Conservation (phyloP, 2,329 filamentous ascomycete species). For the Colletotrichum chlorophyti region DNA sequence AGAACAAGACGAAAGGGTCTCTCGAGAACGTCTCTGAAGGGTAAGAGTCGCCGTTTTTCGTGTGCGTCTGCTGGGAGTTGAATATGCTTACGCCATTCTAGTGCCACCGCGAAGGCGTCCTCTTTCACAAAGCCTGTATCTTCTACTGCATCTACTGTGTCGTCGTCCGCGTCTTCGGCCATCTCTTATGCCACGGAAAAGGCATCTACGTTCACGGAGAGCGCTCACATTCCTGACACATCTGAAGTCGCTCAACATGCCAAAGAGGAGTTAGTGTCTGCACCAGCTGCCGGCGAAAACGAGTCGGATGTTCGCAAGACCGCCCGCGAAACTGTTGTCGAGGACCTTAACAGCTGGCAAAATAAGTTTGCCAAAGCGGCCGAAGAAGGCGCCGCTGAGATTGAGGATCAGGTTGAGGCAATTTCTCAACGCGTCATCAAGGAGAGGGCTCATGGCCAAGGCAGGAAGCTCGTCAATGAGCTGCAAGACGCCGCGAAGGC, state of each 20-base stretch:
- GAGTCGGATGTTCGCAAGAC: slow-evolving; percentile 63
- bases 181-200: slow-evolving; percentile 32
- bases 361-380: slow-evolving; percentile 85
- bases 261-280: slow-evolving; percentile 41
- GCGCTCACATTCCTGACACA: slow-evolving; percentile 27
- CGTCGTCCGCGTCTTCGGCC: slow-evolving; percentile 37
- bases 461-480: slow-evolving; percentile 69
- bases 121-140: slow-evolving; percentile 48
- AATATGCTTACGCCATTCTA: background rate
- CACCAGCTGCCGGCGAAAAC: slow-evolving; percentile 52
- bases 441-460: slow-evolving; percentile 69
- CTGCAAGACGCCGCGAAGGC: slow-evolving; percentile 72
- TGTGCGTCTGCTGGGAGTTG: too few relatives aligned
- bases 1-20: slow-evolving; percentile 49
- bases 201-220: slow-evolving; percentile 25
- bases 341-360: slow-evolving; percentile 87
- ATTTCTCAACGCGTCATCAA: slow-evolving; percentile 63
- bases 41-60: slow-evolving; percentile 25
- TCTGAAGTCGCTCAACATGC: slow-evolving; percentile 29
- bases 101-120: slow-evolving; percentile 39
- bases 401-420: slow-evolving; percentile 73
- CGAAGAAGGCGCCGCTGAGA: slow-evolving; percentile 77
- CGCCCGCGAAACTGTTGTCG: slow-evolving; percentile 71
- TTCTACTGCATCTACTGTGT: slow-evolving; percentile 34
- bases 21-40: slow-evolving; percentile 43